Percentiles rank a stretch among this genome's conserved stretches.
Evolutionary conservation across 192 early-diverging fungal species (phyloP).

Genomic region (Coemansia sp.): DNA sequence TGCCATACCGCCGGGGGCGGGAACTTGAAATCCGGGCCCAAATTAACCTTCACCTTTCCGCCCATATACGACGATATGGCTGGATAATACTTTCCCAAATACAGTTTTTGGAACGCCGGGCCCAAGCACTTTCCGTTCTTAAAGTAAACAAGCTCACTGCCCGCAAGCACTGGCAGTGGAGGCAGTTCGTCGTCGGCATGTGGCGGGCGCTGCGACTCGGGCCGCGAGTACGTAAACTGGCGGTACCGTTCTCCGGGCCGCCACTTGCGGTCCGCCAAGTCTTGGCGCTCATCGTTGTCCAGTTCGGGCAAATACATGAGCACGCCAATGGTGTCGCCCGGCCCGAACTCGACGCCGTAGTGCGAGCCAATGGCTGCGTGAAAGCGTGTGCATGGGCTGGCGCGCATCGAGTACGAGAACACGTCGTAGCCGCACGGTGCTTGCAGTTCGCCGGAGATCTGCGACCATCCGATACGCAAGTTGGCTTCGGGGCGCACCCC

Average conservation of each 20-base stretch:
- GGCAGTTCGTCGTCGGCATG: conserved; percentile 43
- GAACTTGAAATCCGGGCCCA: conserved; percentile 66
- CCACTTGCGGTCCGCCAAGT: conserved; percentile 51
- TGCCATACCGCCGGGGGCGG: conserved; percentile 56
- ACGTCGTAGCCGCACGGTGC: conserved; percentile 73
- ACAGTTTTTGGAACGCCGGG: conserved; percentile 61
- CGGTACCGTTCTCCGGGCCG: conserved; percentile 43
- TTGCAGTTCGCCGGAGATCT: conserved; percentile 74
- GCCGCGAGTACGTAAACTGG: conserved; percentile 43
- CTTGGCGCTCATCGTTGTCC: conserved; percentile 46
- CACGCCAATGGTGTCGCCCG: conserved; percentile 51
- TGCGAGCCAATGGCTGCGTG: conserved; percentile 54
- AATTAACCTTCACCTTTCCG: conserved; percentile 61
- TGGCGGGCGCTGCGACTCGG: conserved; percentile 43
- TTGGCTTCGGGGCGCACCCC: conserved; percentile 55
- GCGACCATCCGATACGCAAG: conserved; percentile 70
- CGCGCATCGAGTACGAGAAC: conserved; percentile 69
- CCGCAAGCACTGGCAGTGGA: conserved; percentile 44
- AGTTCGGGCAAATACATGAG: conserved; percentile 52
- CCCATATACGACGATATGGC: conserved; percentile 68
- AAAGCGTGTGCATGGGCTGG: conserved; percentile 66
- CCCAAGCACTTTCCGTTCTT: conserved; percentile 66
- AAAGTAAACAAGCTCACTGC: conserved; percentile 65
- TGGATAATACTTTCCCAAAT: conserved; percentile 74
- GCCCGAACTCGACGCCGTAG: conserved; percentile 42